Conservation (phyloP, 2,329 filamentous ascomycete genomes). For the Fusarium fujikuroi region DNA sequence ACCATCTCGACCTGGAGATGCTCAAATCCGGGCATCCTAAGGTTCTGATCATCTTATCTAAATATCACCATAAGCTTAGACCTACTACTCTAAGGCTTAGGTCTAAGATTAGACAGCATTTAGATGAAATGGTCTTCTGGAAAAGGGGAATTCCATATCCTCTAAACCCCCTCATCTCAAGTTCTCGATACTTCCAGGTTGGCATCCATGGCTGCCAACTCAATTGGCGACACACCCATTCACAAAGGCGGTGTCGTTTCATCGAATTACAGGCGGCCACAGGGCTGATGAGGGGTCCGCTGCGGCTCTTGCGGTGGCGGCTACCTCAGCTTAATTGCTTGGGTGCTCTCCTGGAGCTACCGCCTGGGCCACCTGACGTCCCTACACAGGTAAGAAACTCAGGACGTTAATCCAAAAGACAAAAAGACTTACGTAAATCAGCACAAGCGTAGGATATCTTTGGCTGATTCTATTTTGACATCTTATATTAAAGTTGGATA, state of each 20-base stretch:
- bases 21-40: neutral
- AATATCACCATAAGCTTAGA: neutral
- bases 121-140: neutral
- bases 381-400: neutral
- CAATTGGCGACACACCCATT: conserved; percentile 12
- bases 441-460: neutral
- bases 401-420: neutral
- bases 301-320: conserved; percentile 27
- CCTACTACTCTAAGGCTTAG: neutral
- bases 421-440: neutral
- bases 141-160: too few relatives aligned
- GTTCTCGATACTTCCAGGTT: neutral
- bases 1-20: neutral
- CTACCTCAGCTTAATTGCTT: conserved; percentile 14
- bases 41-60: neutral
- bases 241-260: conserved; percentile 41
- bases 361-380: conserved; percentile 6
- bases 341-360: conserved; percentile 6
- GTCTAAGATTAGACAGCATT: neutral
- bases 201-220: neutral
- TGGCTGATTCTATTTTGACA: neutral
- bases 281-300: conserved; percentile 41
- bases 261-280: conserved; percentile 40
- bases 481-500: neutral
- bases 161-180: neutral